These are phyloP conservation scores for Larix kaempferi DNA, from an alignment of 75 land plant genomes.

Conservation along the genomic window DNA sequence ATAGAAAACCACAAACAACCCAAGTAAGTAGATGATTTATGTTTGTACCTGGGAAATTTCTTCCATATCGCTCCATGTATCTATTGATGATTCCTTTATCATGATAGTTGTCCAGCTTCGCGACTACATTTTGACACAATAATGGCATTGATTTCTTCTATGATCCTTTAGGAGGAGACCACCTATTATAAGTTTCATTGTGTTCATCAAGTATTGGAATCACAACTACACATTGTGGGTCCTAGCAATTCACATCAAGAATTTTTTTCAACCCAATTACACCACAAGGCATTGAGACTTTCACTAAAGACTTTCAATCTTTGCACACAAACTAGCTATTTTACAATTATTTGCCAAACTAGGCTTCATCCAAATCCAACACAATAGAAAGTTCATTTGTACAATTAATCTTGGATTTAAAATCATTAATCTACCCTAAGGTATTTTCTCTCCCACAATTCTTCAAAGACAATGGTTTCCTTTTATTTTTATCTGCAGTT, in stretches of 20 bases:
- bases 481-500: too few relatives aligned
- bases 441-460: not conserved
- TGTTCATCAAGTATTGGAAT: not conserved
- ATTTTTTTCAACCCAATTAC: not conserved
- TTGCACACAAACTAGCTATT: not conserved
- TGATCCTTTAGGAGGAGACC: not conserved
- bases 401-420: not conserved
- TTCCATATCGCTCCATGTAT: constrained; percentile 13
- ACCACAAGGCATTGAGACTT: not conserved
- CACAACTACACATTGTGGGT: not conserved
- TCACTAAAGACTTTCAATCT: not conserved
- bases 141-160: not conserved
- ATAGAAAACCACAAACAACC: too few relatives aligned
- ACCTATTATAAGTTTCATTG: not conserved
- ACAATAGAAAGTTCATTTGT: not conserved
- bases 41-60: too few relatives aligned
- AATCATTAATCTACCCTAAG: not conserved
- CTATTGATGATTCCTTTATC: constrained; percentile 15
- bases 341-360: not conserved
- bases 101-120: constrained; percentile 6
- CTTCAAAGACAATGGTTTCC: not conserved
- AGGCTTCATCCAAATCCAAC: not conserved
- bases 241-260: not conserved
- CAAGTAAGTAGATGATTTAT: too few relatives aligned
- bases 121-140: not conserved